Evolutionary conservation across 2,329 filamentous ascomycete genomes (phyloP).

Genomic region (Helminthosporium solani): DNA sequence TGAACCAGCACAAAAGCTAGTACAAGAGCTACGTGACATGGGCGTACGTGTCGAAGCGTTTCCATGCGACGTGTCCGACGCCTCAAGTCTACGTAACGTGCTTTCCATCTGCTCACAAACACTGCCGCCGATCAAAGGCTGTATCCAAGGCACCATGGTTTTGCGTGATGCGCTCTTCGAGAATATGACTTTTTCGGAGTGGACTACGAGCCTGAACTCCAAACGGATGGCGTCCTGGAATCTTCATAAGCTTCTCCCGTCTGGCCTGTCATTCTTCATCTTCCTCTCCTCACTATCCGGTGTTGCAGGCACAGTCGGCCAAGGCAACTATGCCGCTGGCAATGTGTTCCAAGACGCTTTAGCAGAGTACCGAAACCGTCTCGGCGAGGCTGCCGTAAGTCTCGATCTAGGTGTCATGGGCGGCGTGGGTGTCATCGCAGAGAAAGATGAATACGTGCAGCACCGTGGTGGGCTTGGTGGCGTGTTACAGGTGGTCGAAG

Average conservation of each 20-base stretch:
- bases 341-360: constrained; percentile 29
- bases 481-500: too few species aligned
- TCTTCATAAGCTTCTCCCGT: constrained; percentile 20
- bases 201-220: constrained; percentile 10
- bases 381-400: constrained; percentile 16
- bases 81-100: constrained; percentile 3
- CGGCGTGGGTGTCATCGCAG: constrained; percentile 16
- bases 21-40: constrained; percentile 9
- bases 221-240: constrained; percentile 41
- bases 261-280: constrained; percentile 27
- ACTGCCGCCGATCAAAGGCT: constrained; percentile 28
- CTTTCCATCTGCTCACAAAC: constrained; percentile 1
- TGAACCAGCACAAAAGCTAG: constrained; percentile 1
- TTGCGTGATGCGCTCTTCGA: constrained; percentile 18
- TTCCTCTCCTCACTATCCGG: constrained; percentile 24
- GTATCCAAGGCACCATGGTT: constrained; percentile 27
- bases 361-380: constrained; percentile 17
- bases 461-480: constrained; percentile 16
- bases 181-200: constrained; percentile 20
- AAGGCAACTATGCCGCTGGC: constrained; percentile 30
- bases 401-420: constrained; percentile 21
- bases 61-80: constrained; percentile 19
- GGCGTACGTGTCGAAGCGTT: constrained; percentile 14
- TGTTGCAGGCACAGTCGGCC: constrained; percentile 22
- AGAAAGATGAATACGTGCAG: constrained; percentile 12